Evolutionary conservation across 75 land plant genomes (phyloP).

Genomic region (Isoetes taiwanensis): DNA sequence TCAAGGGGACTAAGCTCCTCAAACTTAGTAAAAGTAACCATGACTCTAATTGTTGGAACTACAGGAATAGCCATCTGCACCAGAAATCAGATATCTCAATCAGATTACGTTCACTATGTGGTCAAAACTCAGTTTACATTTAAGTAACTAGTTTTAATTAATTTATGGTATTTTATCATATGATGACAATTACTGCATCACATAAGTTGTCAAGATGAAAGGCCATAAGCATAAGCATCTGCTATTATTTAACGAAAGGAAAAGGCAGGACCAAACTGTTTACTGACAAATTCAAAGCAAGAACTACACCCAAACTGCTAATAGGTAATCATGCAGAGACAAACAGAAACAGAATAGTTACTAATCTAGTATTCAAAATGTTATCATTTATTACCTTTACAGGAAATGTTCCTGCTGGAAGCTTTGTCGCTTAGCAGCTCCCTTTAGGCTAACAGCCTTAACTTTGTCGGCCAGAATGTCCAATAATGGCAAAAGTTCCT

Average conservation of each 20-base stretch:
- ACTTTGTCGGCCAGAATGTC: constrained; percentile 1
- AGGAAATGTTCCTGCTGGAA: constrained; percentile 6
- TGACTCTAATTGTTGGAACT: constrained; percentile 36
- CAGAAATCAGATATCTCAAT: constrained; percentile 4
- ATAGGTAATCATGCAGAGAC: background rate
- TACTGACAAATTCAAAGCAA: no score
- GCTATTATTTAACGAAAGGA: background rate
- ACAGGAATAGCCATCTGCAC: constrained; percentile 40
- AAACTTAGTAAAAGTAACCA: constrained; percentile 38
- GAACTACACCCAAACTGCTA: no score
- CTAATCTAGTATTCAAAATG: no score
- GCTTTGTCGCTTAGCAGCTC: constrained; percentile 6
- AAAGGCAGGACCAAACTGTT: background rate
- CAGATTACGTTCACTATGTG: no score
- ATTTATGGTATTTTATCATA: no score
- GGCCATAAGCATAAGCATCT: background rate
- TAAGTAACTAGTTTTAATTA: no score
- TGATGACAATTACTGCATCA: no score
- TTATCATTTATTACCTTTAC: constrained; percentile 6
- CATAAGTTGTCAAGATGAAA: no score
- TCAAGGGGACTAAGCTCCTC: constrained; percentile 27
- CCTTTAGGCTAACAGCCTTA: background rate
- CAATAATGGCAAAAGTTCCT: background rate
- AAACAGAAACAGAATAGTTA: background rate
- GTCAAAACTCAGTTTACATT: no score